These are phyloP conservation scores for Aspergillus fumigatiaffinis DNA, from an alignment of 2,329 filamentous ascomycete species.

Conservation along the genomic window DNA sequence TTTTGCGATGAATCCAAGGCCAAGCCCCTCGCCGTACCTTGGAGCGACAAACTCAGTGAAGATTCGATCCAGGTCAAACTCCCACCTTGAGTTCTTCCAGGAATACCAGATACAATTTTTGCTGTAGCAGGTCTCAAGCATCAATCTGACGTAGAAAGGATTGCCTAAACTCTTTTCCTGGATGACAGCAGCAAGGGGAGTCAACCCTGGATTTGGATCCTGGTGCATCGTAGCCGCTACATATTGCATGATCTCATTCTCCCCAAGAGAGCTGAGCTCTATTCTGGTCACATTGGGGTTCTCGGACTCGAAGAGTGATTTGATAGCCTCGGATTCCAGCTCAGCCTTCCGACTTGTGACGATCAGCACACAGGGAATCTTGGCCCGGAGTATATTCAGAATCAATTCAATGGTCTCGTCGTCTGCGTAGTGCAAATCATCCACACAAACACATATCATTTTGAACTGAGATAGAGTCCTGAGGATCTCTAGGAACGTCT, in stretches of 20 bases:
- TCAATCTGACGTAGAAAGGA: constrained; percentile 86
- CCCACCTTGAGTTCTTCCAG: constrained; percentile 77
- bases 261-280: constrained; percentile 66
- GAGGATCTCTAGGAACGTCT: constrained; percentile 81
- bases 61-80: constrained; percentile 78
- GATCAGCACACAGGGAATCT: constrained; percentile 77
- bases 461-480: constrained; percentile 77
- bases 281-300: constrained; percentile 65
- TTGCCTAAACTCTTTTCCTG: constrained; percentile 87
- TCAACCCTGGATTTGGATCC: constrained; percentile 62
- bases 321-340: constrained; percentile 47
- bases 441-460: constrained; percentile 81
- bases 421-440: constrained; percentile 88
- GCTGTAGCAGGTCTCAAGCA: constrained; percentile 80
- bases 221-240: constrained; percentile 78
- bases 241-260: constrained; percentile 77
- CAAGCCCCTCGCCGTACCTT: constrained; percentile 72
- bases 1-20: constrained; percentile 76
- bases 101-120: constrained; percentile 90
- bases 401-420: constrained; percentile 82
- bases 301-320: constrained; percentile 40
- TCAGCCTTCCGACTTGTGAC: constrained; percentile 71
- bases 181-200: constrained; percentile 76
- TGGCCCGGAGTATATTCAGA: constrained; percentile 70
- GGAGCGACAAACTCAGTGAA: constrained; percentile 81